Conservation (phyloP, 768 basidiomycete genomes). For the Russula sp. region DNA sequence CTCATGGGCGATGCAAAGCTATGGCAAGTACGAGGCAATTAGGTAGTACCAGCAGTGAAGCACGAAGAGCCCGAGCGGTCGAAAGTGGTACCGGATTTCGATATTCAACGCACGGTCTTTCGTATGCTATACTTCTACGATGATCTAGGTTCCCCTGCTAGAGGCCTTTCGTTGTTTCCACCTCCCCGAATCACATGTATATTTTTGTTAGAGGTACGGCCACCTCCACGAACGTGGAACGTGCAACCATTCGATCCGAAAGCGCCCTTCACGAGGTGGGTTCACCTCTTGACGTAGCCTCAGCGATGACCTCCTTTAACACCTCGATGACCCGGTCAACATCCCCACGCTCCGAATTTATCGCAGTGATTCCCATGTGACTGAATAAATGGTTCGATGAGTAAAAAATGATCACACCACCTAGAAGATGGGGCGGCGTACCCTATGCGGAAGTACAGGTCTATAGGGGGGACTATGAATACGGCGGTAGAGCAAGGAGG, state of each 20-base stretch:
- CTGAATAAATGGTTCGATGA: conserved; percentile 32
- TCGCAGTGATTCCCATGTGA: conserved; percentile 89
- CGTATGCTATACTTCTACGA: background rate
- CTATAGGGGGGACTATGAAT: conserved; percentile 33
- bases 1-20: background rate
- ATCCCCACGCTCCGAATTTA: conserved; percentile 64
- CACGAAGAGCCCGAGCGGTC: background rate
- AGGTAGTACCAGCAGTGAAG: background rate
- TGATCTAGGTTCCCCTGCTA: background rate
- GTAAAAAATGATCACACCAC: background rate
- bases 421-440: conserved; percentile 23
- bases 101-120: background rate
- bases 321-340: conserved; percentile 64
- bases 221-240: background rate
- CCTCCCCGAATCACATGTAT: background rate
- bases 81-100: background rate
- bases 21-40: background rate
- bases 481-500: background rate
- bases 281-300: conserved; percentile 27
- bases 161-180: background rate
- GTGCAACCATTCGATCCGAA: background rate
- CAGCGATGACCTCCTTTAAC: conserved; percentile 52
- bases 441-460: conserved; percentile 91
- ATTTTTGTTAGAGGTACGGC: background rate
- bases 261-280: too few species aligned